Base-by-base conservation (phyloP, 192 early-diverging fungal species). In the Rhizophagus sp. region DNA sequence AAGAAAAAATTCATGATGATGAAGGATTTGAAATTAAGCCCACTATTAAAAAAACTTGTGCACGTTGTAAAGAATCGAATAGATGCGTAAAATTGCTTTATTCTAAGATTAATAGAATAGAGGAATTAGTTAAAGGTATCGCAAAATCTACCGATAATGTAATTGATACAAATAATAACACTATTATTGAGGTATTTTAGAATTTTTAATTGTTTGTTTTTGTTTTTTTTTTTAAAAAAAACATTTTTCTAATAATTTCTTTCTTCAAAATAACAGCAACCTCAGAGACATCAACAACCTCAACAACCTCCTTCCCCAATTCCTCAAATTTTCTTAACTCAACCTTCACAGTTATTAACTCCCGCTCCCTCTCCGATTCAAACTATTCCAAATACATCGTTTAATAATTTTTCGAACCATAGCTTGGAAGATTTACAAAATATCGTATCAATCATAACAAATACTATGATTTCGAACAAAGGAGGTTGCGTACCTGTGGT, bases 41-140 rank as follows among this genome's bases (percentile, higher is more conserved):
- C 4, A 70, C 36, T 6, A 70, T 65, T 30, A 65, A 70, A 70
- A 70, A 70, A 39, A 70, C 68, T 10, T 70, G 68, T 22, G 68
- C 68, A 39, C 68, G 68, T 24, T 70, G 68, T 44, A 70, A 70
- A 41, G 68, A 70, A 70, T 33, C 68, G 3, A 70, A 33, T 44
- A 44, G 36, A 41, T 70, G 68, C 3, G 36, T 70, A 24, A 70
- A 70, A 41, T 70, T 70, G 22, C 19, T 70, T 8, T 39, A 19
- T 70, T 70, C 68, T 10, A 70, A 41, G 33, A 70, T 70, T 7
- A 8, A 36, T n/a, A 70, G 36, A 44, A 10, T 70, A 15, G 68
- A 70, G 9, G 68, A 70, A 44, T 39, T 70, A 3, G 39, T 70
- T 19, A 57, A 57, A 5, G 19, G 19, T 17, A 57, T 57, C 2